phyloP scores from a whole-genome alignment of 140 eudicot species.

The Senecio squalidus region DNA sequence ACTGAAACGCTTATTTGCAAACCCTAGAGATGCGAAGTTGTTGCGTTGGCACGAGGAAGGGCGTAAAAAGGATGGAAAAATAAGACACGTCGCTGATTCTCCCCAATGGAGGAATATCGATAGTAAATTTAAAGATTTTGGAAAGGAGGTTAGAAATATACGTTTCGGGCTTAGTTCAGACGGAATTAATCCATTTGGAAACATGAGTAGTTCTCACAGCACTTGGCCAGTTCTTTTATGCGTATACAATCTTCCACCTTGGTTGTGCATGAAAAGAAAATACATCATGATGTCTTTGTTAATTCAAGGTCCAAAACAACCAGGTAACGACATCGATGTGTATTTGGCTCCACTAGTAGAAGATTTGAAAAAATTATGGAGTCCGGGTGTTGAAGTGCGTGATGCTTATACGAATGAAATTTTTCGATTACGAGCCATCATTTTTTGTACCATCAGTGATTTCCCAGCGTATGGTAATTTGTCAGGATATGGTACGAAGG shows the following conservation, averaged over 20 bases:
- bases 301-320: background rate
- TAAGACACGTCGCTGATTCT: background rate
- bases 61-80: background rate
- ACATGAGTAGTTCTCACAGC: background rate
- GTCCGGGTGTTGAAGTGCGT: too few species aligned
- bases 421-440: background rate
- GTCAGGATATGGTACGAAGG: background rate
- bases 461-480: background rate
- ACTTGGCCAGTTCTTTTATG: background rate
- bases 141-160: background rate
- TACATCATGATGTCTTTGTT: background rate
- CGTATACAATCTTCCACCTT: background rate
- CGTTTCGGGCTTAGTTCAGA: background rate
- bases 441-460: background rate
- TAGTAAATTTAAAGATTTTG: background rate
- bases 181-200: background rate
- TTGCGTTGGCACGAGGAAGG: background rate
- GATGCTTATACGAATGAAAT: background rate
- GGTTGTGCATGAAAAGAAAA: background rate
- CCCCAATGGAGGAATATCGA: background rate
- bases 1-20: too few species aligned
- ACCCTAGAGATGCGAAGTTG: too few species aligned
- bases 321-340: background rate
- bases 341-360: background rate
- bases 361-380: background rate